phyloP scores from a whole-genome alignment of 1,284 basidiomycete genomes.

The Malassezia caprae region DNA sequence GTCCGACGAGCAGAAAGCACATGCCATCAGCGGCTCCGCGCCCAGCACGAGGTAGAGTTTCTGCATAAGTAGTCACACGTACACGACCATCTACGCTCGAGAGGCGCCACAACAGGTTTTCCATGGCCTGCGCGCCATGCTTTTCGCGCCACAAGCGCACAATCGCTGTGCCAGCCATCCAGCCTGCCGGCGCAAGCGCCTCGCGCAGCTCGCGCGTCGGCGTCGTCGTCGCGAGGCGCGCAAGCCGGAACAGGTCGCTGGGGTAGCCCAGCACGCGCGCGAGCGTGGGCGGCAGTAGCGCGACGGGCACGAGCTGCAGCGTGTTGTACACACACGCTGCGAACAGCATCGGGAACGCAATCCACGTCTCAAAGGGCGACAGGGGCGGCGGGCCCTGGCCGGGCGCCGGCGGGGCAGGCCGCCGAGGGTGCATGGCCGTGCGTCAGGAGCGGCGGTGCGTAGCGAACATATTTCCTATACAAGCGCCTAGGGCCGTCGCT shows the following conservation, averaged over 20 bases:
- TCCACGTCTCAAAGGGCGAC: conserved; percentile 3
- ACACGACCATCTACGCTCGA: conserved; percentile 16
- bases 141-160: background rate
- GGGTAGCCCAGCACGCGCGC: background rate
- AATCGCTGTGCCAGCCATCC: background rate
- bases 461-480: background rate
- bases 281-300: background rate
- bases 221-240: background rate
- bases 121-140: conserved; percentile 3
- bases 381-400: background rate
- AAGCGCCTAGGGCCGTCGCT: background rate
- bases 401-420: background rate
- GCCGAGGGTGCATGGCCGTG: background rate
- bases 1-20: conserved; percentile 2
- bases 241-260: conserved; percentile 8
- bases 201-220: conserved; percentile 11
- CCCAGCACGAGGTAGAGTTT: conserved; percentile 17
- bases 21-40: conserved; percentile 8
- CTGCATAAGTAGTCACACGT: background rate
- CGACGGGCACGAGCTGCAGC: background rate
- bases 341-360: conserved; percentile 1
- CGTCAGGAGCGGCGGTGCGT: background rate
- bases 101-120: conserved; percentile 8
- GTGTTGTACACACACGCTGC: conserved; percentile 1
- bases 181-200: conserved; percentile 3